Base-by-base conservation (phyloP, 129 eudicot genomes). In the Pulicaria dysenterica region DNA sequence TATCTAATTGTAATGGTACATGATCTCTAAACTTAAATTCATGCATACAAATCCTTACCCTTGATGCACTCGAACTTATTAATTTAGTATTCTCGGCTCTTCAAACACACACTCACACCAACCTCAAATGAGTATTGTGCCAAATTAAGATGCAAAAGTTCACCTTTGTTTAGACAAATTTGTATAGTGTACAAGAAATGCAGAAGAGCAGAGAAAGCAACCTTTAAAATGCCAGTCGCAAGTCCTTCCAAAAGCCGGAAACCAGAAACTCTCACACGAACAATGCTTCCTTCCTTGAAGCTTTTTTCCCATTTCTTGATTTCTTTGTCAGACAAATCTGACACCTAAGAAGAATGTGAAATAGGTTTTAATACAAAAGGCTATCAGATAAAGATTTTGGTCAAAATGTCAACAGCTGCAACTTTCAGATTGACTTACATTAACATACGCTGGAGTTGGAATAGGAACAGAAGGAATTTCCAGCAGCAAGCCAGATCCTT, bases 191-290 rank as follows among this genome's bases (percentile, higher is more conserved):
- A 24, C 31, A 24, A 24, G 31, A 24, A 61, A 5, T 44, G 14
- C 46, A 31, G 13, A 13, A 13, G 14, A 37, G 13, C 37, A 83
- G 16, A 2, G 13, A 80, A 61, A 39, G 42, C 14, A 60, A 92
- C 98, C 98, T 94, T 94, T 43, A 94, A 66, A 81, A 78, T 77
- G 55, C 92, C 93, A 74, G 91, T 90, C 5, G 98, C 98, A 74
- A 90, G 86, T 57, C 98, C 98, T 68, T 94, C 98, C 85, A 94
- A 58, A 77, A 81, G 85, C 81, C 93, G 86, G 66, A 82, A 94
- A 56, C 96, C 97, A 76, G 83, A 91, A 70, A 94, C 80, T 80
- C 98, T 87, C 47, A 85, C 93, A 73, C 98, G 96, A 74, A 84
- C 89, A 69, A 42, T 65, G 68, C 82, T 84, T 58, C 97, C 98